Conservation (phyloP, 225 moss, liverwort and hornwort species). For the Lunularia cruciata region DNA sequence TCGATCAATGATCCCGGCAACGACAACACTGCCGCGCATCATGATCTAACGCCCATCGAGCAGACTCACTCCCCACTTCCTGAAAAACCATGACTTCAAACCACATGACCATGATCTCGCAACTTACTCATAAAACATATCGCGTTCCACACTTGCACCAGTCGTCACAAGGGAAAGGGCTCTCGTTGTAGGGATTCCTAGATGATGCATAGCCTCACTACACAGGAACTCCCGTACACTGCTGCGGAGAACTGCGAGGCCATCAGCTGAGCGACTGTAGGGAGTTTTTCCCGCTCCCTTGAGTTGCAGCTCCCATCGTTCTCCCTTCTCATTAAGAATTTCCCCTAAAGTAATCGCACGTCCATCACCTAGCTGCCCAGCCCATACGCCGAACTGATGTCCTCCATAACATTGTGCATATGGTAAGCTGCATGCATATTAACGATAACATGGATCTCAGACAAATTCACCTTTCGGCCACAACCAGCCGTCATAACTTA, state of each 20-base stretch:
- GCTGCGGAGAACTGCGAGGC: constrained; percentile 91
- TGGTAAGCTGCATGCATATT: constrained; percentile 46
- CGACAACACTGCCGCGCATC: too few relatives aligned
- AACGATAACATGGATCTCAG: too few relatives aligned
- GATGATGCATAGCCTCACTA: constrained; percentile 88
- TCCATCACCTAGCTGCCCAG: constrained; percentile 95
- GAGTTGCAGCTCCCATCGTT: constrained; percentile 91
- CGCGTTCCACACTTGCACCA: constrained; percentile 86
- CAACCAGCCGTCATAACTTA: too few relatives aligned
- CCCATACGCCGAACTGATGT: constrained; percentile 99
- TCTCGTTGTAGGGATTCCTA: constrained; percentile 94
- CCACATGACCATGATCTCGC: background rate
- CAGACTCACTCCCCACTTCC: too few relatives aligned
- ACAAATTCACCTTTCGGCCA: too few relatives aligned
- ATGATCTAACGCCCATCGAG: too few relatives aligned
- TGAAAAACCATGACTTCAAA: background rate
- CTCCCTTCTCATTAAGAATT: constrained; percentile 61
- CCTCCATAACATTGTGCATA: constrained; percentile 98
- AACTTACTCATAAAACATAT: constrained; percentile 97
- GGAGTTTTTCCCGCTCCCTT: constrained; percentile 98
- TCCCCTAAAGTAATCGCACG: constrained; percentile 92
- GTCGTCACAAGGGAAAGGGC: constrained; percentile 85
- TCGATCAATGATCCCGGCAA: background rate
- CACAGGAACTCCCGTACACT: constrained; percentile 94
- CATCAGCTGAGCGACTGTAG: constrained; percentile 92